Evolutionary conservation across 331 rosid genomes (phyloP).

Genomic region (Acacia pycnantha): DNA sequence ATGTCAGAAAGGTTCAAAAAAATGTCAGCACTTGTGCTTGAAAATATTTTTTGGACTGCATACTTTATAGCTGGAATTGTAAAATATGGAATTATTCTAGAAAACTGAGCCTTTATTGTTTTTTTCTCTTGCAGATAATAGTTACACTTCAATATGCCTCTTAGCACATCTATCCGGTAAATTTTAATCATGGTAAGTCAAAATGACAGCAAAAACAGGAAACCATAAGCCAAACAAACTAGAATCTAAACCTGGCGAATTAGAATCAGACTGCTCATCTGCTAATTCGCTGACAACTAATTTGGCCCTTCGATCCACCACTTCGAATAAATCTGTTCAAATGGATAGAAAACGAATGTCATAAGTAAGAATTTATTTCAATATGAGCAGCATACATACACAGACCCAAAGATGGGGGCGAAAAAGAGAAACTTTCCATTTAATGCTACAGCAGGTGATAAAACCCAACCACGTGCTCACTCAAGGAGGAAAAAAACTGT

Average conservation of each 20-base stretch:
- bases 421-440: not conserved
- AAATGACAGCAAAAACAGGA: not conserved
- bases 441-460: not conserved
- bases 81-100: not conserved
- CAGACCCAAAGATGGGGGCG: not conserved
- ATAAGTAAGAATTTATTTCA: constrained; percentile 20
- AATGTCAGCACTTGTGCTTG: constrained; percentile 28
- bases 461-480: not conserved
- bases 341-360: not conserved
- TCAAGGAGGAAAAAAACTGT: not conserved
- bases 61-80: not conserved
- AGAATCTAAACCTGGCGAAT: constrained; percentile 63
- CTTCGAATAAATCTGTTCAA: constrained; percentile 76
- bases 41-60: not conserved
- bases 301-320: constrained; percentile 95
- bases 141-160: not conserved
- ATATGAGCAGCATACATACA: not conserved
- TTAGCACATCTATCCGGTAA: not conserved
- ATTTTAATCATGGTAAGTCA: not conserved
- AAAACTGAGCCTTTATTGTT: not conserved
- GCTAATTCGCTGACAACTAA: constrained; percentile 69
- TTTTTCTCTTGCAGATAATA: not conserved
- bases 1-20: constrained; percentile 29
- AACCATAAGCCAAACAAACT: constrained; percentile 16
- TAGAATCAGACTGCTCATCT: constrained; percentile 71